Evolutionary conservation across 768 basidiomycete species (phyloP).

Genomic region (Infundibulicybe gibba): DNA sequence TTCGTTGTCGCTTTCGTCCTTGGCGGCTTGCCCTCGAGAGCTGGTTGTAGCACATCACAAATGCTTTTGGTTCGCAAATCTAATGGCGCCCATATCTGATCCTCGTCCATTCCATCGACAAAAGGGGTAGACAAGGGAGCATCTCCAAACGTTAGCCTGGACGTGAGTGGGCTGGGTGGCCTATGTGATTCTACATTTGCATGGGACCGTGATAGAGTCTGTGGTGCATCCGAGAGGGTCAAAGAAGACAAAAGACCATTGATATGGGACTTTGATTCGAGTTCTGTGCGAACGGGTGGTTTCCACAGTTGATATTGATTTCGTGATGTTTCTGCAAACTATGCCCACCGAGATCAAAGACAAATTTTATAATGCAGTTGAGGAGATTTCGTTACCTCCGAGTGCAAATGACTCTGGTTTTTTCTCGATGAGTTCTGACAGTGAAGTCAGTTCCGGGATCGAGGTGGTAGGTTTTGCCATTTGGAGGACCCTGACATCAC

Average conservation of each 20-base stretch:
- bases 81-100: conserved; percentile 93
- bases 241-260: conserved; percentile 64
- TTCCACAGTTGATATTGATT: conserved; percentile 8
- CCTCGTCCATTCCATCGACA: conserved; percentile 73
- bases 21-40: conserved; percentile 49
- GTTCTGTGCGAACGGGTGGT: conserved; percentile 70
- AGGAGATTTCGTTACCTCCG: conserved; percentile 49
- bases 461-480: neutral
- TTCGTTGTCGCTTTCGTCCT: conserved; percentile 22
- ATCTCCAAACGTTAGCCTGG: conserved; percentile 31
- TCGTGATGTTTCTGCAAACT: neutral
- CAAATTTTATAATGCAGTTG: conserved; percentile 62
- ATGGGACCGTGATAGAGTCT: conserved; percentile 75
- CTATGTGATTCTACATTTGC: conserved; percentile 45
- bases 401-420: conserved; percentile 52
- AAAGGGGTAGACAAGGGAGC: conserved; percentile 80
- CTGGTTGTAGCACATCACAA: conserved; percentile 62
- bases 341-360: conserved; percentile 71
- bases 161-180: conserved; percentile 26
- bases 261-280: conserved; percentile 59
- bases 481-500: neutral
- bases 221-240: conserved; percentile 63
- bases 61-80: conserved; percentile 76
- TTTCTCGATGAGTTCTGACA: conserved; percentile 53
- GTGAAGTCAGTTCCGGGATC: conserved; percentile 35